Base-by-base conservation (phyloP, 129 eudicot genomes). In the Logfia minima region DNA sequence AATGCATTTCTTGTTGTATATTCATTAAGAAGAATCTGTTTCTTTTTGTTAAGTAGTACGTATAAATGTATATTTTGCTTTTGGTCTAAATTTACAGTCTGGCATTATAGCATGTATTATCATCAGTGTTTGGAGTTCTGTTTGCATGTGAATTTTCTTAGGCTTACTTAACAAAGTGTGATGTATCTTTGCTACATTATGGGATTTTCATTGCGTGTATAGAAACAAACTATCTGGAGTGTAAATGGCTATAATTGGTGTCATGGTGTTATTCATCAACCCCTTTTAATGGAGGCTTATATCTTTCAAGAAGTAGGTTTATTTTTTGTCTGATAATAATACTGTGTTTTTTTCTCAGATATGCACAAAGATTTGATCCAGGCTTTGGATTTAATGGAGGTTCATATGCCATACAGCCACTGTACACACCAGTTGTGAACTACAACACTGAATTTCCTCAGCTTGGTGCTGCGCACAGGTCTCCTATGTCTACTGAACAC, bases 391-490 rank as follows among this genome's bases (percentile, higher is more conserved):
- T 91, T 72, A 89, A 79, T 77, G 92, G 94, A 48, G 92, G 95
- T 26, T 79, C 89, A 5, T 95, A 91, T 61, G 77, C 92, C 19
- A 81, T 95, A 77, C 99, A 95, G 79, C 99, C 99, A 8, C 75
- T 95, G 90, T 95, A 95, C 79, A 70, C 99, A 52, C 97, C 97
- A 45, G 94, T 92, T 31, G 18, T 95, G 70, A 95, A 91, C 78
- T 95, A 95, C 82, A 95, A 92, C 61, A 89, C 99, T 16, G 99
- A 95, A 75, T 95, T 95, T 66, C 99, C 99, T 22, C 99, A 91
- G 71, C 99, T 95, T 76, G 97, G 97, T 53, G 26, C 93, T 72
- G 90, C 83, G 43, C 97, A 83, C 23, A 78, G 90, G 87, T 91
- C 90, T 79, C 86, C 92, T n/a, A 67, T 89, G 14, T 76, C 96